phyloP scores from a whole-genome alignment of 2,329 filamentous ascomycete species.

The Paraconiothyrium brasiliense region DNA sequence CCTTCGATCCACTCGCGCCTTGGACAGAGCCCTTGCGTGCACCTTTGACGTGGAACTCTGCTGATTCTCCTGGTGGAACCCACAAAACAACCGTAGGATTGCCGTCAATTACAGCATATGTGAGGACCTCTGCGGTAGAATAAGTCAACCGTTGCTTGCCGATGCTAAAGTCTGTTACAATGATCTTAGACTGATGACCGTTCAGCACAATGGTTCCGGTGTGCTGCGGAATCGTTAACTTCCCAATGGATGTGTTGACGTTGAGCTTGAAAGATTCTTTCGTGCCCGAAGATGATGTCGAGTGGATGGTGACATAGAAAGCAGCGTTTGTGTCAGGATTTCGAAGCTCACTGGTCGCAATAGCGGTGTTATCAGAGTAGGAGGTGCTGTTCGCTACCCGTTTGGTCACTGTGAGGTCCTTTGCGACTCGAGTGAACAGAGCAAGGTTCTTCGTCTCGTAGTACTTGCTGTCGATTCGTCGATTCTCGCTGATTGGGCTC shows the following conservation, averaged over 20 bases:
- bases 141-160: constrained; percentile 64
- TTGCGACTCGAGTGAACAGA: constrained; percentile 67
- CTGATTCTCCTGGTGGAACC: constrained; percentile 51
- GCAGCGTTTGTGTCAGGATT: constrained; percentile 66
- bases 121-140: constrained; percentile 63
- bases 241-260: constrained; percentile 65
- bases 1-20: constrained; percentile 52
- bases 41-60: constrained; percentile 53
- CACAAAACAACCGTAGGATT: constrained; percentile 52
- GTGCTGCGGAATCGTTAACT: constrained; percentile 63
- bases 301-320: constrained; percentile 69
- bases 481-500: constrained; percentile 68
- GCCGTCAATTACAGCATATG: constrained; percentile 50
- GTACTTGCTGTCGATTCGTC: constrained; percentile 67
- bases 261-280: constrained; percentile 64
- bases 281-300: constrained; percentile 61
- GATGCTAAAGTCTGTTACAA: constrained; percentile 68
- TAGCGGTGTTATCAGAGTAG: constrained; percentile 62
- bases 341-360: constrained; percentile 65
- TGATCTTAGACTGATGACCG: constrained; percentile 69
- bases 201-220: constrained; percentile 62
- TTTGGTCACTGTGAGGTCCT: constrained; percentile 66
- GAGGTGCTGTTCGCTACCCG: constrained; percentile 58
- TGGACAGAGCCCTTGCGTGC: constrained; percentile 49
- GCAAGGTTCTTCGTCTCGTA: constrained; percentile 70